Evolutionary conservation across 2,329 filamentous ascomycete species (phyloP), one percentile per base, ranked within the genome.

Genomic region (Calonectria montana): DNA sequence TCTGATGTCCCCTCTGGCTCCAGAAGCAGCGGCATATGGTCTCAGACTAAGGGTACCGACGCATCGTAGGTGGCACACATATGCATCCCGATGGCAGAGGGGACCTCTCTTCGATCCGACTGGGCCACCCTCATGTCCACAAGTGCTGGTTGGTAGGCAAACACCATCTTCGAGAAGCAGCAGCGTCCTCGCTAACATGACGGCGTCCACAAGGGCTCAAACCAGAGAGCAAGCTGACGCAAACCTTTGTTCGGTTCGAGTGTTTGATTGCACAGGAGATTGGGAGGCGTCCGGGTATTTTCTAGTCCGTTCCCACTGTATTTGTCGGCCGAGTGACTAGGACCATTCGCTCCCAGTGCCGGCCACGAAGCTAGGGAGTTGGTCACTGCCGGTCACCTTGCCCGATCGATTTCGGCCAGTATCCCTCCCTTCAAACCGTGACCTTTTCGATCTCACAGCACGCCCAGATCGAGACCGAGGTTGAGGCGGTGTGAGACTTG

Each of bases 131-230:
- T 31, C 23, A 6, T 29, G 39, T 23, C 27, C 39, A 25, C 48
- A 41, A 41, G n/a, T 55, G 27, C 47, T 29, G 27, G 37, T n/a
- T 47, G 18, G 43, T 55, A 53, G 43, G 50, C 69, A 70, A 75
- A 23, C 53, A 15, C 53, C 31, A 16, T 73, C 72, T 77, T 66
- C 68, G 71, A 48, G 64, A 67, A 18, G 73, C 5, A 35, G 41
- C 48, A 62, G 65, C 65, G 65, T 65, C 62, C 75, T 75, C 73
- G 75, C 72, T 68, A 48, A 39, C 37, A 43, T 48, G 59, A 62
- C 50, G 61, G 65, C 43, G 39, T 47, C 61, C 55, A 50, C 65
- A 47, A 57, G 18, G 47, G 45, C 59, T 59, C 59, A 55, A 35
- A 10, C 27, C 59, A 37, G 35, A 48, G 37, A 27, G 31, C 39